Conservation (phyloP, 768 basidiomycete genomes). For the Phylloporus arenicola region DNA sequence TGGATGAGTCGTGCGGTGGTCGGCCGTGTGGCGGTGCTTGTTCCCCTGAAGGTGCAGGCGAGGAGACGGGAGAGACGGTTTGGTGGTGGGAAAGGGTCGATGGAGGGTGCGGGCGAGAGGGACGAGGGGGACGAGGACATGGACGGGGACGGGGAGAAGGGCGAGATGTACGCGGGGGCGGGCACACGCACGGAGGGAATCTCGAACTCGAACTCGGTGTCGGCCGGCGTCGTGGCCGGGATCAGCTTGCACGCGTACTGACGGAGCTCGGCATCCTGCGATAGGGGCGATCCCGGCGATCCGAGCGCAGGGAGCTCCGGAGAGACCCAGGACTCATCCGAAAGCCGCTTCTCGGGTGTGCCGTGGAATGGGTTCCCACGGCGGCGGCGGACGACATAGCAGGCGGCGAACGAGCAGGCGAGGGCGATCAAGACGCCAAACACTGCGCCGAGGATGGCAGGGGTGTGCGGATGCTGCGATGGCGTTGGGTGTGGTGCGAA, state of each 20-base stretch:
- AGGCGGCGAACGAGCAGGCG: not conserved
- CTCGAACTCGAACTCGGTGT: constrained; percentile 17
- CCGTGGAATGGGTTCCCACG: not conserved
- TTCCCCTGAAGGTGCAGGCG: constrained; percentile 16
- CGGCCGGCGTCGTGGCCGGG: constrained; percentile 14
- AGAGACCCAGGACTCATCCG: constrained; percentile 25
- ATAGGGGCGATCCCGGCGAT: constrained; percentile 8
- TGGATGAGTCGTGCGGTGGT: constrained; percentile 16
- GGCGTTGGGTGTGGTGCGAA: not conserved
- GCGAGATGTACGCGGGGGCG: constrained; percentile 17
- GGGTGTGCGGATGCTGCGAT: constrained; percentile 8
- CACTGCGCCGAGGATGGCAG: constrained; percentile 13
- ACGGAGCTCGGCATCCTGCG: constrained; percentile 9
- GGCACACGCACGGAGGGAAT: constrained; percentile 17
- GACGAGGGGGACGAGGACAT: constrained; percentile 7
- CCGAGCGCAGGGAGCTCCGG: constrained; percentile 6
- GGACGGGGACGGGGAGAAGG: constrained; percentile 17
- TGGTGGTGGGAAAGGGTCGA: constrained; percentile 7
- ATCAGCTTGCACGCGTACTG: constrained; percentile 12
- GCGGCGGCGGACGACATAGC: constrained; percentile 5
- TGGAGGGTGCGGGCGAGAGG: constrained; percentile 13
- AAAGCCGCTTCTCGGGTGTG: constrained; percentile 18
- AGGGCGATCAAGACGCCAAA: constrained; percentile 15
- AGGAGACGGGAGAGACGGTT: constrained; percentile 20
- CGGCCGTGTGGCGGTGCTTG: constrained; percentile 6